Evolutionary conservation across 805 yeast species (phyloP).

Genomic region (Zygotorulaspora danielsina): DNA sequence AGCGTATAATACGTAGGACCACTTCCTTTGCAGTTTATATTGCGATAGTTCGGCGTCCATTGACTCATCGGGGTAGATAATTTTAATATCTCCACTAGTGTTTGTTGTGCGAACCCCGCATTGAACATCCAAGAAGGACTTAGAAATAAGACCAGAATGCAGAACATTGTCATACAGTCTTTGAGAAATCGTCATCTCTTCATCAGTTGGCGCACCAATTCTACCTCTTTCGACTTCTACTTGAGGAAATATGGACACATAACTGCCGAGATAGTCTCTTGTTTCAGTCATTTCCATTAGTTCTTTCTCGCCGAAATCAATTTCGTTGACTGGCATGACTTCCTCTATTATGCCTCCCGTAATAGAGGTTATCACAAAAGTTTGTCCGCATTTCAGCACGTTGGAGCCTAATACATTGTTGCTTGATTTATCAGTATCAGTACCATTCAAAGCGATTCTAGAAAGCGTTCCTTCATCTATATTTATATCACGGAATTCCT

Average conservation of each 20-base stretch:
- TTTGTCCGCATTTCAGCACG: slow-evolving; percentile 64
- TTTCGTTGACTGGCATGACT: slow-evolving; percentile 40
- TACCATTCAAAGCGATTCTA: slow-evolving; percentile 32
- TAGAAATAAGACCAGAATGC: slow-evolving; percentile 51
- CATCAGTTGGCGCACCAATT: slow-evolving; percentile 76
- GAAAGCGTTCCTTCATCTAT: slow-evolving; percentile 40
- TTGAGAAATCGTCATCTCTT: slow-evolving; percentile 75
- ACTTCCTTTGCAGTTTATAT: slow-evolving; percentile 42
- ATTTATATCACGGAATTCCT: slow-evolving; percentile 62
- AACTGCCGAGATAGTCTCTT: slow-evolving; percentile 29
- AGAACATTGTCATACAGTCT: slow-evolving; percentile 54
- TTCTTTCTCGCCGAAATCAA: slow-evolving; percentile 40
- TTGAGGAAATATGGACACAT: slow-evolving; percentile 58
- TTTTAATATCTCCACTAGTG: slow-evolving; percentile 45
- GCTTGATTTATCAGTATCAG: slow-evolving; percentile 21
- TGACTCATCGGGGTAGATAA: slow-evolving; percentile 45
- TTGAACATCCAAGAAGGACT: slow-evolving; percentile 43
- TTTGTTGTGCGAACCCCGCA: slow-evolving; percentile 46
- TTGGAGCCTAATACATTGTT: slow-evolving; percentile 58
- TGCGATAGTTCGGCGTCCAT: slow-evolving; percentile 29
- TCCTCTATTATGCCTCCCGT: slow-evolving; percentile 64
- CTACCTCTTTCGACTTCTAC: slow-evolving; percentile 76
- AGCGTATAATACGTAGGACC: slow-evolving; percentile 62
- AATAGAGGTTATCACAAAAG: slow-evolving; percentile 67
- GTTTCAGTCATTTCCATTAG: slow-evolving; percentile 20